Evolutionary conservation across 139 green algal species (phyloP).

Genomic region (Pleodorina starrii): DNA sequence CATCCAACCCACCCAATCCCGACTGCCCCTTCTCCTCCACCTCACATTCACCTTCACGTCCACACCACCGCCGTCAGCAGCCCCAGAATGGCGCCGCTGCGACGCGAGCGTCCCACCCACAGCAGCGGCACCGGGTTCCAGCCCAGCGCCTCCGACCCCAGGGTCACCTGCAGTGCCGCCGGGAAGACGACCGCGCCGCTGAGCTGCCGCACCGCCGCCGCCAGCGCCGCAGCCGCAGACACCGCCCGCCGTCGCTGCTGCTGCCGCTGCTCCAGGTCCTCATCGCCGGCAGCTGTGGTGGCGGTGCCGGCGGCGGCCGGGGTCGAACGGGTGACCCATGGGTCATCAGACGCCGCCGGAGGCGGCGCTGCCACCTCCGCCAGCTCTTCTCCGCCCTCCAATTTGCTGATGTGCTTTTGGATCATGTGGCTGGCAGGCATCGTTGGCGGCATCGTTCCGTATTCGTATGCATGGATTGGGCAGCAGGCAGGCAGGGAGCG

Average conservation of each 20-base stretch:
- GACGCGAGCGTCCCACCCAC: conserved; percentile 29
- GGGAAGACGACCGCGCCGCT: not conserved
- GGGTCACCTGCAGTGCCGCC: not conserved
- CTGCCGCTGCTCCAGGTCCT: not conserved
- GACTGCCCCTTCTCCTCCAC: not conserved
- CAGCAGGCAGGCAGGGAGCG: not conserved
- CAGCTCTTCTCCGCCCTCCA: not conserved
- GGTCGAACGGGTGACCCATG: not conserved
- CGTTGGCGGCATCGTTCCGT: not conserved
- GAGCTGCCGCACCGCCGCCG: not conserved
- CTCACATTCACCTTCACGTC: not conserved
- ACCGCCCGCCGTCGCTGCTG: not conserved
- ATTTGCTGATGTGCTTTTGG: not conserved
- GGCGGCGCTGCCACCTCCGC: not conserved
- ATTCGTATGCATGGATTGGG: no score
- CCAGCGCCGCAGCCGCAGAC: not conserved
- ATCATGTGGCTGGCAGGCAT: conserved; percentile 16
- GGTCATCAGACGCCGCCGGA: not conserved
- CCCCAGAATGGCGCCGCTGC: conserved; percentile 30
- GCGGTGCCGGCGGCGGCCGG: not conserved
- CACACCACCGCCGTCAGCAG: conserved; percentile 45
- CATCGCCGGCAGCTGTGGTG: not conserved
- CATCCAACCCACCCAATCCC: not conserved
- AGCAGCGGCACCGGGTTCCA: conserved; percentile 39
- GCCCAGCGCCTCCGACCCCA: conserved; percentile 31